phyloP scores from a whole-genome alignment of 2,329 filamentous ascomycete species.

The Colletotrichum australisinense region DNA sequence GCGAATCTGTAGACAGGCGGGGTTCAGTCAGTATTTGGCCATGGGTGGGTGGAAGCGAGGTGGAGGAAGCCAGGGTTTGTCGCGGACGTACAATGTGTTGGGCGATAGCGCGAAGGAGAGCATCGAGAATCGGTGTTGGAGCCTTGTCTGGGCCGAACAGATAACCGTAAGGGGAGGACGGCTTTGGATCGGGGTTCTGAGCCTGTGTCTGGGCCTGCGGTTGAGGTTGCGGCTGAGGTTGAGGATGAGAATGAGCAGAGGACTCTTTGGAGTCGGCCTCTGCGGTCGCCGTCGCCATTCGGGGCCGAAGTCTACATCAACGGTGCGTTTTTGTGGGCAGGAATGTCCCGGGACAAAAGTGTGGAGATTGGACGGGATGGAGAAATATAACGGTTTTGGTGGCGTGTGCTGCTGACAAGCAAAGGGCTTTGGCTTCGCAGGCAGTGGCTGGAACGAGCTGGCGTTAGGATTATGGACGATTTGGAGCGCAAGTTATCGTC shows the following conservation, averaged over 20 bases:
- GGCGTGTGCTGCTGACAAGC: conserved; percentile 19
- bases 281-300: conserved; percentile 37
- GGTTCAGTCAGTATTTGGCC: conserved; percentile 27
- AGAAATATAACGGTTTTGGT: conserved; percentile 19
- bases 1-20: conserved; percentile 56
- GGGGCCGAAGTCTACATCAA: conserved; percentile 31
- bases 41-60: conserved; percentile 22
- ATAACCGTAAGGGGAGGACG: conserved; percentile 65
- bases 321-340: conserved; percentile 21
- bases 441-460: neutral
- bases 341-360: conserved; percentile 13
- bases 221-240: conserved; percentile 9
- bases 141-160: conserved; percentile 77
- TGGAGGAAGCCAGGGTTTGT: neutral
- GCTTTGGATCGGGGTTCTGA: neutral
- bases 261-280: conserved; percentile 38
- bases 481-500: neutral
- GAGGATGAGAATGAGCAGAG: conserved; percentile 17
- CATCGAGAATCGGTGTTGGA: conserved; percentile 74
- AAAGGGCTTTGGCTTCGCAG: neutral
- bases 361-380: conserved; percentile 25
- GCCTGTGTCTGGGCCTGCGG: neutral
- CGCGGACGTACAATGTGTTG: conserved; percentile 72
- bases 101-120: conserved; percentile 75
- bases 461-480: neutral